Percentiles rank a stretch among this genome's conserved stretches.
phyloP scores from a whole-genome alignment of 2,329 filamentous ascomycete species.

The Akanthomyces muscarius region DNA sequence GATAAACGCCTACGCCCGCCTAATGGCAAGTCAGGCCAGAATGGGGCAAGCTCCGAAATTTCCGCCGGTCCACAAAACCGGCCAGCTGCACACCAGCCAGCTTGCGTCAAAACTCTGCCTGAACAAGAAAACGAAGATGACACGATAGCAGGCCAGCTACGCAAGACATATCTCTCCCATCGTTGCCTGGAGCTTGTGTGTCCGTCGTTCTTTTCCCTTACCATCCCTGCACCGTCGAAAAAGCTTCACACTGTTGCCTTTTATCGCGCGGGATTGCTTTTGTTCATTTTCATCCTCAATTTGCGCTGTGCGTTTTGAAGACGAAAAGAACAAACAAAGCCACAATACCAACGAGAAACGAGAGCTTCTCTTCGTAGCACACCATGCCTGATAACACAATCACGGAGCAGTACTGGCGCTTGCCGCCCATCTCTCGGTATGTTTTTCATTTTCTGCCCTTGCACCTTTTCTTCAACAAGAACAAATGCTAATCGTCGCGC shows the following conservation, averaged over 20 bases:
- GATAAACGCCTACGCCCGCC: constrained; percentile 8
- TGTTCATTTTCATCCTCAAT: constrained; percentile 18
- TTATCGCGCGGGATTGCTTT: not conserved
- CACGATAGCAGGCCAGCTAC: constrained; percentile 18
- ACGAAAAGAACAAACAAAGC: not conserved
- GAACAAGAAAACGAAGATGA: constrained; percentile 18
- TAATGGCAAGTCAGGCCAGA: constrained; percentile 10
- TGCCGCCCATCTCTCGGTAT: constrained; percentile 42
- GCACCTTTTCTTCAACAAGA: not conserved
- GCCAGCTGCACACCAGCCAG: constrained; percentile 1
- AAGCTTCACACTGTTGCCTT: constrained; percentile 17
- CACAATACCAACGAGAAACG: constrained; percentile 7
- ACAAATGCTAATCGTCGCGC: constrained; percentile 16
- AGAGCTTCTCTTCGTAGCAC: constrained; percentile 17
- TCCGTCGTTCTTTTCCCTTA: constrained; percentile 9
- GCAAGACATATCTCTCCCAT: constrained; percentile 17
- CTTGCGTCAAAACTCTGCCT: constrained; percentile 17
- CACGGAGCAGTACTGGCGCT: constrained; percentile 35
- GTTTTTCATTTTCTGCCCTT: constrained; percentile 15
- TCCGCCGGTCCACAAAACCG: constrained; percentile 17
- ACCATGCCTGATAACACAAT: constrained; percentile 20
- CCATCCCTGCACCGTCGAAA: constrained; percentile 4
- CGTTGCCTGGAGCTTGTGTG: constrained; percentile 19
- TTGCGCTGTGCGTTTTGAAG: constrained; percentile 16
- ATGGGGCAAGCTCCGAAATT: constrained; percentile 13